Evolutionary conservation across 768 basidiomycete genomes (phyloP).

Genomic region (Tephrocybe sp.): DNA sequence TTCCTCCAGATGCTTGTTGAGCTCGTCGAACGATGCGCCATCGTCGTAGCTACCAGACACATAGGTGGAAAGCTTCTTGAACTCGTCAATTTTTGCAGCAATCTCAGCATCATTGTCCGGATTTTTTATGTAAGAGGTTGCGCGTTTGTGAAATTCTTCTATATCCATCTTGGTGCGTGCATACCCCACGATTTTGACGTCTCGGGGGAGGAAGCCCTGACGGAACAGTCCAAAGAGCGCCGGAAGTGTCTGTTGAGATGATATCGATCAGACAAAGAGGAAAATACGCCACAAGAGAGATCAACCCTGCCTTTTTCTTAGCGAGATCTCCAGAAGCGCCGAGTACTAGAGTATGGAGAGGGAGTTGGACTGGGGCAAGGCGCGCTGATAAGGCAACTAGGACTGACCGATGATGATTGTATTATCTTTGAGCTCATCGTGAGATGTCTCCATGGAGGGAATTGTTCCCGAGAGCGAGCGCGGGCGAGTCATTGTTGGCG

Average conservation of each 20-base stretch:
- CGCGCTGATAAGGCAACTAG: slow-evolving; percentile 13
- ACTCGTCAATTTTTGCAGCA: slow-evolving; percentile 68
- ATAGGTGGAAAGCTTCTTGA: slow-evolving; percentile 80
- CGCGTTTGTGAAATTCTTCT: slow-evolving; percentile 81
- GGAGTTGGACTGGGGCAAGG: slow-evolving; percentile 12
- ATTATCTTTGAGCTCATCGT: slow-evolving; percentile 78
- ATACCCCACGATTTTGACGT: slow-evolving; percentile 91
- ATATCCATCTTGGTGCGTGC: slow-evolving; percentile 93
- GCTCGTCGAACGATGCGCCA: slow-evolving; percentile 67
- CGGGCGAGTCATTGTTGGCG: slow-evolving; percentile 39
- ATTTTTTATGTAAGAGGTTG: slow-evolving; percentile 83
- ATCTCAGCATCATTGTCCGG: slow-evolving; percentile 57
- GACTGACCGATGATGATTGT: slow-evolving; percentile 82
- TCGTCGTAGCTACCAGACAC: slow-evolving; percentile 89
- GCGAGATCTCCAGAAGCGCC: slow-evolving; percentile 97
- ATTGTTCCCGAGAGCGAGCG: slow-evolving; percentile 77
- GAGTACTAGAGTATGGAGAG: slow-evolving; percentile 53
- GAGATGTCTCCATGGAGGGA: slow-evolving; percentile 80
- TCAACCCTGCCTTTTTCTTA: slow-evolving; percentile 86
- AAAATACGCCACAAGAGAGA: neutral
- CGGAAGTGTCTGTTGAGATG: slow-evolving; percentile 76
- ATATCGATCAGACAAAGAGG: slow-evolving; percentile 10
- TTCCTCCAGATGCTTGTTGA: slow-evolving; percentile 72
- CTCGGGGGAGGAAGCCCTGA: slow-evolving; percentile 76
- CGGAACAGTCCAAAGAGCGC: slow-evolving; percentile 90